Evolutionary conservation across 2,329 filamentous ascomycete genomes (phyloP), one percentile per base, ranked within the genome.

Genomic region (Didymella sp.): DNA sequence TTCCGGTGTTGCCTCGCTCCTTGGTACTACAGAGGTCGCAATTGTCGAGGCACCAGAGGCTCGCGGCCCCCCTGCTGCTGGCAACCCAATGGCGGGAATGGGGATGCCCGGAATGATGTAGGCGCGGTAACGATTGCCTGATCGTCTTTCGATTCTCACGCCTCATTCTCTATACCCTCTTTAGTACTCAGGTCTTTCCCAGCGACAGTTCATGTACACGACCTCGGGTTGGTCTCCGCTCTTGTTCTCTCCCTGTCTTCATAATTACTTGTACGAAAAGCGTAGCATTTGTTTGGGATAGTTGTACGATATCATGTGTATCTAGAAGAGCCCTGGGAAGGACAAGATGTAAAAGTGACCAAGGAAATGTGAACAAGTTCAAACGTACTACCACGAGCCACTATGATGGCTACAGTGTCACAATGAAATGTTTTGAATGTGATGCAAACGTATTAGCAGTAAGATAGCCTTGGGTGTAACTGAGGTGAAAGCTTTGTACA

Each of bases 21-120:
- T 99, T 60, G 95, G 95, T 76, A 99, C 95, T 66, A 99, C 95
- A 59, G 95, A 99, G 83, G 95, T 98, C 56, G 93, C 95, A 67
- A 96, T 99, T 64, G 93, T 97, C 48, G 95, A 99, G 78, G 95
- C 94, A n/a, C n/a, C n/a, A n/a, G n/a, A n/a, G n/a, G n/a, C n/a
- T n/a, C n/a, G n/a, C n/a, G n/a, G n/a, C n/a, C n/a, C n/a, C n/a
- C n/a, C 21, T 12, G 31, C 6, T 38, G n/a, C 24, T 30, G 19
- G 15, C 5, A 15, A 40, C 25, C 38, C 47, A 1, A 51, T 41
- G 15, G 6, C n/a, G 9, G 48, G 53, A 62, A 67, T 68, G 65
- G 84, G 86, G 63, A 89, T 88, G 83, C 83, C 82, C 35, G 83
- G 83, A 57, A 84, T 84, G 81, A 31, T 31, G 30, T 31, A 31